Evolutionary conservation across 2,329 filamentous ascomycete species (phyloP), one percentile per base, ranked within the genome.

Genomic region (Exophiala alcalophila): DNA sequence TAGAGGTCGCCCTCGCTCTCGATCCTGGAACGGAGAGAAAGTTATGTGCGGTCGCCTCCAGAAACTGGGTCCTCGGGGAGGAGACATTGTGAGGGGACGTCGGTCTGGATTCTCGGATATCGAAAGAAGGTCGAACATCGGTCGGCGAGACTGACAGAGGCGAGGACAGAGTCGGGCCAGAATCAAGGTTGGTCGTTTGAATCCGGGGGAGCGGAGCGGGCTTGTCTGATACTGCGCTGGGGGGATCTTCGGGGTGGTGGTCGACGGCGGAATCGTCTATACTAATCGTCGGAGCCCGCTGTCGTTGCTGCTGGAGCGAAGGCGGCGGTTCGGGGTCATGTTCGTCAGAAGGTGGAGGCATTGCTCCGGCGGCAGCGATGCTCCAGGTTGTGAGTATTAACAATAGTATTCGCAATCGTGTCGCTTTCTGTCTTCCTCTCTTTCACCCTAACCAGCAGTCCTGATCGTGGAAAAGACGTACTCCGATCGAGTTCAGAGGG

Each of bases 41-140:
- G 40, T 74, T 77, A 14, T 72, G 66, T 4, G 72, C 64, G n/a
- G 65, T 57, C 19, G 77, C 76, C 21, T 68, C 67, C 55, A 68
- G 68, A 53, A 72, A 74, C 14, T 70, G 64, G 8, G 73, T 72
- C 37, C 50, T 42, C 2, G 81, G 80, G 8, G 81, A 83, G 0
- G 79, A 83, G 27, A 84, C 65, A 64, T 84, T 83, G 60, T 84
- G 81, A 4, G 80, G 78, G 27, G 81, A 84, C 2, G 75, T 81
- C 8, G 81, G 81, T 54, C 79, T 68, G 56, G 77, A 80, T 31
- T 78, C 77, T 49, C 70, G 69, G 52, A 70, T 77, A 26, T 83
- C 80, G 36, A 64, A 69, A 37, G 73, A 69, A 12, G 69, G 68
- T 42, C 73, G 72, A 31, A 74, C 60, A 53, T 82, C 77, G 1